Evolutionary conservation across 2,329 filamentous ascomycete genomes (phyloP), one percentile per base, ranked within the genome.

Genomic region (Nothophaeocryptopus gaeumannii): DNA sequence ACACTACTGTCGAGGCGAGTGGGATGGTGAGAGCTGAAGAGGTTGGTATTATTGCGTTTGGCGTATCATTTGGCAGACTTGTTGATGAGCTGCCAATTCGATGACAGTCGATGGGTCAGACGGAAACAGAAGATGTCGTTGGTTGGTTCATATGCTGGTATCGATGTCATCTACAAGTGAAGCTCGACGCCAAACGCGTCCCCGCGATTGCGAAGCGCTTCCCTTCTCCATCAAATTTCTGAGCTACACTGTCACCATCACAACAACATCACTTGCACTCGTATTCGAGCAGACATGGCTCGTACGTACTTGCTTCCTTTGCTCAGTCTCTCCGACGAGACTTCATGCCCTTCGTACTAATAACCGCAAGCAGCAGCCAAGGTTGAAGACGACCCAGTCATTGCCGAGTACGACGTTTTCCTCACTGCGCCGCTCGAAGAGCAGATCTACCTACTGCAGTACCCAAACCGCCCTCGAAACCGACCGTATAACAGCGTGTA

Each of bases 391-490:
- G 75, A 78, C 53, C 72, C 74, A 3, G 72, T 78, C 54, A 69
- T 74, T 11, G 72, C 73, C 30, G 72, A 76, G 60, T 97, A 96
- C 79, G 82, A 89, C 65, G 83, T 97, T 69, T 92, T 86, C 72
- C 83, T 96, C 66, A 96, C 91, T 61, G 86, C 89, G 15, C 79
- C 85, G 58, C 81, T 63, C 46, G 54, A 60, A 31, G 67, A 73
- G 51, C 67, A 74, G 59, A 68, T 77, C 39, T 85, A 92, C 62
- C 81, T 97, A 56, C 81, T 99, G 39, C 91, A 97, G 74, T 95
- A 95, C 70, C 86, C 91, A 20, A 91, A 91, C 71, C 86, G 88
- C 55, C 77, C 78, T 34, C 76, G 82, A 50, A 76, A 80, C 35
- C 79, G 85, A 55, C 77, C 81, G 5, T 86, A 87, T 70, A 80